Evolutionary conservation across 225 moss, liverwort and hornwort species (phyloP).

Genomic region (Anthoceros angustus): DNA sequence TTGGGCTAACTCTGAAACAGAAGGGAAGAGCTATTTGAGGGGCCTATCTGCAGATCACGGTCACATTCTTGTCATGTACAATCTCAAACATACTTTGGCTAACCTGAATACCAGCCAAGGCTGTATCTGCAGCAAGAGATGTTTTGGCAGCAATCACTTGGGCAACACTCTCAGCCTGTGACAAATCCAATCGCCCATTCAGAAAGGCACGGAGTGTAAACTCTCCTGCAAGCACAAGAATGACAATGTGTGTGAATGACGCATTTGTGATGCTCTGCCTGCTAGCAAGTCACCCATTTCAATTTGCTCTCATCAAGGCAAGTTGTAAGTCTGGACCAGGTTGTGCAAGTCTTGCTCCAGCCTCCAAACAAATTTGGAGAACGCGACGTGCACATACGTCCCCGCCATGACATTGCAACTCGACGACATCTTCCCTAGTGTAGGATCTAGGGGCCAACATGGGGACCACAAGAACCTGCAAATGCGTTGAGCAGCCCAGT

Average conservation of each 20-base stretch:
- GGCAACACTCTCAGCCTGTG: slow-evolving; percentile 83
- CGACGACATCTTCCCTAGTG: slow-evolving; percentile 92
- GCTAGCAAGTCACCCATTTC: background rate
- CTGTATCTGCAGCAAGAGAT: slow-evolving; percentile 72
- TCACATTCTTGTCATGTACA: background rate
- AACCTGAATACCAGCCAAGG: slow-evolving; percentile 86
- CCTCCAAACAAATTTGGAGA: slow-evolving; percentile 84
- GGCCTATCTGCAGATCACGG: background rate
- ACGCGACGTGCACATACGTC: slow-evolving; percentile 80
- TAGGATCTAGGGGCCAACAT: slow-evolving; percentile 95
- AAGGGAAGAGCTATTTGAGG: background rate
- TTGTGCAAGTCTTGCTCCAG: slow-evolving; percentile 92
- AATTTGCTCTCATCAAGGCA: background rate
- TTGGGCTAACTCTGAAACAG: slow-evolving; percentile 53
- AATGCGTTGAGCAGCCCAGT: slow-evolving; percentile 5
- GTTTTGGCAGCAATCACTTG: slow-evolving; percentile 79
- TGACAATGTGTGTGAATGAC: background rate
- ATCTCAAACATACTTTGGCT: background rate
- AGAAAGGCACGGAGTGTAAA: slow-evolving; percentile 86
- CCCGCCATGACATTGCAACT: slow-evolving; percentile 94
- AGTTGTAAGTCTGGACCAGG: slow-evolving; percentile 34
- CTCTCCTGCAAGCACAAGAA: slow-evolving; percentile 38
- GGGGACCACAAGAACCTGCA: slow-evolving; percentile 69
- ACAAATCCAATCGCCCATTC: slow-evolving; percentile 87
- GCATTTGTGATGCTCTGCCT: background rate